Base-by-base conservation (phyloP, 1,284 basidiomycete species). In the Irpex sp. region DNA sequence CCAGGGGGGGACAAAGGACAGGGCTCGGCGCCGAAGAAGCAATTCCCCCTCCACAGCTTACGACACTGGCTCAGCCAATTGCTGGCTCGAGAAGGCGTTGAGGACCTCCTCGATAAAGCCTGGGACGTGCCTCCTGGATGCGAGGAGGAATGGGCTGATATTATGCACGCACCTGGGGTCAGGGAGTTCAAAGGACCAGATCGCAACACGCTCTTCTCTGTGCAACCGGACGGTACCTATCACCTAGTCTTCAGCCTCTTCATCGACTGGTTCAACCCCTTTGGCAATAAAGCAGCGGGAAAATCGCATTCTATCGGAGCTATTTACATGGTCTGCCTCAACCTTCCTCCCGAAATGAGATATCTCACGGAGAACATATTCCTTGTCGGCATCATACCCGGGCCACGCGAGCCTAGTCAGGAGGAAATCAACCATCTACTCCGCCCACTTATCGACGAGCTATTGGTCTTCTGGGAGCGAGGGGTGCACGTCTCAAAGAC, bases 371-470 rank as follows among this genome's bases (percentile, higher is more conserved):
- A 71, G 60, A 74, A 75, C 61, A 63, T 74, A 14, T 73, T 64
- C 63, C 62, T 74, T 28, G 67, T 67, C 14, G 71, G 71, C 2
- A 66, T 76, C 45, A 71, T 78, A 14, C 78, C 78, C 12, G 75
- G 75, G 8, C 76, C 73, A 3, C 62, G 67, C 8, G 72, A 77
- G 59, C 77, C 78, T 1, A 64, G 65, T 23, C 56, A 69, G 0
- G 68, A 69, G 2, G 63, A 71, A 42, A 67, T 78, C 7, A 79
- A 79, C 59, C 66, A 74, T 52, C 73, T 71, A 56, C 56, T 80
- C 0, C 57, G 59, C 1, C 76, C 73, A 0, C 54, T 80, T 9
- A 67, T 80, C 2, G 67, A 75, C 55, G 67, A 69, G 12, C 60
- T 80, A 35, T 51, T 71, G 0, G 39, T 57, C 10, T 62, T 68